A percentile compares a stretch with the other conserved stretches of the same genome.
Evolutionary conservation across 169 alveolate genomes (phyloP).

Genomic region (Theileria sp.): DNA sequence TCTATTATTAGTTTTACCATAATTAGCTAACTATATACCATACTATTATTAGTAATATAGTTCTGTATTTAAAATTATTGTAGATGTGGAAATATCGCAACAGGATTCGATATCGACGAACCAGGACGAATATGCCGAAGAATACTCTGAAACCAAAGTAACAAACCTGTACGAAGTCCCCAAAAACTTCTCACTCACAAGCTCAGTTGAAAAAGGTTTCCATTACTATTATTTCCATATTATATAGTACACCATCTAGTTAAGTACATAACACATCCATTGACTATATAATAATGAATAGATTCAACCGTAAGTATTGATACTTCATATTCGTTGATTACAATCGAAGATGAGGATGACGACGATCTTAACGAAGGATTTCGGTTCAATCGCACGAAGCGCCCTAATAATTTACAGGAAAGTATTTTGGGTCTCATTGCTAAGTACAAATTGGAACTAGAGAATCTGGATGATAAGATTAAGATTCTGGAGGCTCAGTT

Average conservation of each 20-base stretch:
- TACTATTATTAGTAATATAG: background rate
- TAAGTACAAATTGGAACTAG: constrained; percentile 36
- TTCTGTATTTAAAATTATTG: background rate
- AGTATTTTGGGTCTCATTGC: constrained; percentile 38
- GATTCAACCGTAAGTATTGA: background rate
- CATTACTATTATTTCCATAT: no score
- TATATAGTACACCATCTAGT: background rate
- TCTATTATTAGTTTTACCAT: no score
- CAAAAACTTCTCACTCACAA: background rate
- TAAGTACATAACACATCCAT: no score
- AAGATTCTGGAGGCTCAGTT: constrained; percentile 63
- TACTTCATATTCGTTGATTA: background rate
- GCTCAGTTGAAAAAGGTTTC: background rate
- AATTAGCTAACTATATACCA: background rate
- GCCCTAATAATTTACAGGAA: constrained; percentile 53
- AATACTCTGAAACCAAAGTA: background rate
- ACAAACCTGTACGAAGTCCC: background rate
- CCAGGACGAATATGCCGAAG: background rate
- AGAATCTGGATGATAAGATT: constrained; percentile 58
- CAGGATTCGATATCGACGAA: background rate
- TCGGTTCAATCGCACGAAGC: constrained; percentile 30
- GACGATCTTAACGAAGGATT: constrained; percentile 40
- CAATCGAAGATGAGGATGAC: constrained; percentile 10
- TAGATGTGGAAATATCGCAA: background rate
- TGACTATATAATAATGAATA: background rate